phyloP scores from a whole-genome alignment of 768 basidiomycete genomes.

The Candolleomyces eurysporus region DNA sequence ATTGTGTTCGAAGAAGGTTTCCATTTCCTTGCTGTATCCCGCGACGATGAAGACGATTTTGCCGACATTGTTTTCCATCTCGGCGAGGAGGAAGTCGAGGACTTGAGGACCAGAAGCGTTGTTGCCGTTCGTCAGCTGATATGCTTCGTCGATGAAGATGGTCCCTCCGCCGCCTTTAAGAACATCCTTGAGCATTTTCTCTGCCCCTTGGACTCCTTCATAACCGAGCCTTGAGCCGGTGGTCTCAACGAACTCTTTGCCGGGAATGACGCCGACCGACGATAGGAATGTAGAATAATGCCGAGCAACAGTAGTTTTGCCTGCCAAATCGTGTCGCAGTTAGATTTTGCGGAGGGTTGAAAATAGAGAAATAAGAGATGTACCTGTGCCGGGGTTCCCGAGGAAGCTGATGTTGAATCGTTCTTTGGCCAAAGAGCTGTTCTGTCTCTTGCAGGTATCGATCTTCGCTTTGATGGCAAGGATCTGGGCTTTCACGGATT shows the following conservation, averaged over 20 bases:
- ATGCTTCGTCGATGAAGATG: conserved; percentile 72
- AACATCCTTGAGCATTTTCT: conserved; percentile 47
- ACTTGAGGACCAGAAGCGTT: conserved; percentile 54
- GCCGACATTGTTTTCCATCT: conserved; percentile 72
- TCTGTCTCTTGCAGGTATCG: conserved; percentile 53
- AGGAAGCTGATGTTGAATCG: conserved; percentile 61
- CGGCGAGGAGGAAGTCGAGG: conserved; percentile 67
- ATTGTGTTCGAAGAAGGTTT: conserved; percentile 75
- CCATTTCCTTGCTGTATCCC: conserved; percentile 72
- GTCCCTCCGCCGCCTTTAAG: conserved; percentile 57
- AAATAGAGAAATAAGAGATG: conserved; percentile 10
- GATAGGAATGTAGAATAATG: conserved; percentile 61
- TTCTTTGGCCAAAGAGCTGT: conserved; percentile 48
- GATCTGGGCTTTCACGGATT: conserved; percentile 59
- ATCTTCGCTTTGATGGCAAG: conserved; percentile 60
- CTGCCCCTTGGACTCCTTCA: conserved; percentile 52
- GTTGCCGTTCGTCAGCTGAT: conserved; percentile 54
- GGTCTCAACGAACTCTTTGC: conserved; percentile 55
- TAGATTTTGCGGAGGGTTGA: not conserved
- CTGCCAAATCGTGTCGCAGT: conserved; percentile 25
- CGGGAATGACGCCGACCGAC: conserved; percentile 54
- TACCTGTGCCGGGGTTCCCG: conserved; percentile 77
- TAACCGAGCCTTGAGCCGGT: conserved; percentile 58
- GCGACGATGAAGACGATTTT: conserved; percentile 68
- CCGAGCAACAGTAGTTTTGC: conserved; percentile 69